Evolutionary conservation across 768 basidiomycete species (phyloP), one percentile per base, ranked within the genome.

Genomic region (Termitomyces sp.): DNA sequence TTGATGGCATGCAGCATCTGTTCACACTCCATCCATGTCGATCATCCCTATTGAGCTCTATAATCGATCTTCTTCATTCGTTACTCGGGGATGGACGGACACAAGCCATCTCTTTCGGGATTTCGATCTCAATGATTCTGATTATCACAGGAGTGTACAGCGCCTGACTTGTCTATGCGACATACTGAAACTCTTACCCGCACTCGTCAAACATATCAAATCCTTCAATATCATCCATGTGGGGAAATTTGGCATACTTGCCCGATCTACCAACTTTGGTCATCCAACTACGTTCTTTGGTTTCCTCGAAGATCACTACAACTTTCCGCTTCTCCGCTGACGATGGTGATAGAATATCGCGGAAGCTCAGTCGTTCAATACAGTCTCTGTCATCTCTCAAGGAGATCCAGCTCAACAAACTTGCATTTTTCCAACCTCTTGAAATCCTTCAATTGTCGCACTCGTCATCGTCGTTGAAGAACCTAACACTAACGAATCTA

Each of bases 31-130:
- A 9, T 5, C 34, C 36, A 58, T 58, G 57, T 42, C 51, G 3
- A 26, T 18, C 30, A n/a, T 58, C 20, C 56, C 60, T 32, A 18
- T 14, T 6, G 70, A 71, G 46, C 62, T 71, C 45, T 53, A 68
- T 72, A 40, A 67, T 72, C 54, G 68, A 66, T 32, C 70, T 69
- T 53, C 54, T 72, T 16, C 67, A 68, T 64, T 67, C 24, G 69
- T 70, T 22, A 66, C 65, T 36, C 64, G 58, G 20, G 54, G 61
- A n/a, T 72, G 68, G 70, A 58, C 68, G 12, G 63, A 63, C 36
- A 50, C 64, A 24, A 67, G 64, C 47, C 68, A 69, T 53, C 60
- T 71, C 32, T 69, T 69, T 55, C 53, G 64, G 30, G 54, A 63
- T 12, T 39, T 70, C 54, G 54, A 30, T 22, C 64, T 69, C 12